These are phyloP conservation scores for Solanum sejunctum DNA, from an alignment of 257 asterid species.

Conservation along the genomic window DNA sequence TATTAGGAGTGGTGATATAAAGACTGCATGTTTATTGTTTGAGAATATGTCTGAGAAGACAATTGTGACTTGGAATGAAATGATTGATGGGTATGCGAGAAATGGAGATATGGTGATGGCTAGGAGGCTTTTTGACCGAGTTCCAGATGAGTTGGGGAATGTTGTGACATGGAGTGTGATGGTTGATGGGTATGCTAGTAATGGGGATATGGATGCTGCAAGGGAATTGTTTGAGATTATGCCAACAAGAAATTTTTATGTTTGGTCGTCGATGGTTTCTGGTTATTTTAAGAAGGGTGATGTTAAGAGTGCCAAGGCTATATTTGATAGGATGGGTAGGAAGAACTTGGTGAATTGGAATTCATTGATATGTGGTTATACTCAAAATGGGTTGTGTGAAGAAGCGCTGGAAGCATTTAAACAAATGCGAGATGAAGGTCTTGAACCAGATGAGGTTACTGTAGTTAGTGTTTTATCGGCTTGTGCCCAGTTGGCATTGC, in stretches of 20 bases:
- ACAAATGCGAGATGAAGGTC: conserved; percentile 44
- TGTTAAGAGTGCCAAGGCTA: conserved; percentile 30
- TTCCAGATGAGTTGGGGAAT: conserved; percentile 42
- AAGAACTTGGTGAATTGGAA: conserved; percentile 81
- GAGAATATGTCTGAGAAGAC: conserved; percentile 32
- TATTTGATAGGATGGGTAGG: conserved; percentile 43
- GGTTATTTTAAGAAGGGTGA: conserved; percentile 69
- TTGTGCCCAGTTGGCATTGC: conserved; percentile 61
- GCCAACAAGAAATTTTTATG: conserved; percentile 42
- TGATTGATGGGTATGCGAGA: conserved; percentile 57
- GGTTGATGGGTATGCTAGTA: conserved; percentile 45
- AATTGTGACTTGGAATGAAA: conserved; percentile 61
- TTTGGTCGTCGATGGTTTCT: conserved; percentile 57
- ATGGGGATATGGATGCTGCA: conserved; percentile 62
- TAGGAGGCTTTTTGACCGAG: conserved; percentile 33
- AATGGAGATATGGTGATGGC: conserved; percentile 46
- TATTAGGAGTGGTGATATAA: conserved; percentile 28
- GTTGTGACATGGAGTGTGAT: conserved; percentile 80
- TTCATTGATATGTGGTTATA: conserved; percentile 63
- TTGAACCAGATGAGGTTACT: conserved; percentile 71
- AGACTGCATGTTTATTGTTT: conserved; percentile 29
- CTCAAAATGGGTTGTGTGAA: conserved; percentile 50
- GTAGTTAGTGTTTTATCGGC: conserved; percentile 55
- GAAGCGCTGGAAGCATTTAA: conserved; percentile 43
- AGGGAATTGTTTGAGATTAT: conserved; percentile 39